Evolutionary conservation across 1,284 basidiomycete genomes (phyloP).

Genomic region (Trametes pubescens): DNA sequence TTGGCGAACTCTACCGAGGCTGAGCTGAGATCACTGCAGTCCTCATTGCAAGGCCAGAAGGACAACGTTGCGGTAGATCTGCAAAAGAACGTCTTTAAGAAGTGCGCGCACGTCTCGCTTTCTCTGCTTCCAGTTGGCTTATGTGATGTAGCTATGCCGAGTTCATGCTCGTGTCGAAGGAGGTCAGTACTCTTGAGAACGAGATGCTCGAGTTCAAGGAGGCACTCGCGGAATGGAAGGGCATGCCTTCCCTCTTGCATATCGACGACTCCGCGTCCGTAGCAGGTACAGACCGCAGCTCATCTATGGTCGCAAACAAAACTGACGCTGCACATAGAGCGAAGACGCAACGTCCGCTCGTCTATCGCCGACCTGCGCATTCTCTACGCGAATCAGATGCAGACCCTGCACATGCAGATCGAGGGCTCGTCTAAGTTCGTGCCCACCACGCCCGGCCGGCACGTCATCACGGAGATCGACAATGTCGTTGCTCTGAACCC

Average conservation of each 20-base stretch:
- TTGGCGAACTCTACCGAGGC: slow-evolving; percentile 84
- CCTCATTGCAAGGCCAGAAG: slow-evolving; percentile 68
- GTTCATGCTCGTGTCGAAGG: slow-evolving; percentile 96
- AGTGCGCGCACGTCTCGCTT: slow-evolving; percentile 59
- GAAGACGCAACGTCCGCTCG: slow-evolving; percentile 79
- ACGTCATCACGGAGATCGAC: slow-evolving; percentile 89
- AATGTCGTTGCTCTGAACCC: slow-evolving; percentile 88
- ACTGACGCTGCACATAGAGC: slow-evolving; percentile 47
- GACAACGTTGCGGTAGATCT: slow-evolving; percentile 75
- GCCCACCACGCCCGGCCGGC: slow-evolving; percentile 88
- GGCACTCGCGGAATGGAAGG: slow-evolving; percentile 92
- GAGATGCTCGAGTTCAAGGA: slow-evolving; percentile 98
- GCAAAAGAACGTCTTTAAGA: slow-evolving; percentile 89
- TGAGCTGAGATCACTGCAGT: slow-evolving; percentile 77
- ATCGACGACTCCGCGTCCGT: slow-evolving; percentile 79
- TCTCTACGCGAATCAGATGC: slow-evolving; percentile 94
- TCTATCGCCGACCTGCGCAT: slow-evolving; percentile 93
- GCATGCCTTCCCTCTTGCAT: slow-evolving; percentile 91
- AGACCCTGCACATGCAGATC: slow-evolving; percentile 88
- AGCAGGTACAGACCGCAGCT: slow-evolving; percentile 45
- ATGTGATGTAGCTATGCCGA: slow-evolving; percentile 81
- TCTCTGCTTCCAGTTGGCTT: slow-evolving; percentile 1
- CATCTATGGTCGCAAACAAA: not conserved
- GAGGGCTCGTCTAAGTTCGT: slow-evolving; percentile 98
- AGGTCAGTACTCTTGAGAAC: slow-evolving; percentile 95